Percentiles rank a stretch among this genome's conserved stretches.
These are phyloP conservation scores for Apodospora peruviana DNA, from an alignment of 495 filamentous ascomycete genomes.

Conservation along the genomic window DNA sequence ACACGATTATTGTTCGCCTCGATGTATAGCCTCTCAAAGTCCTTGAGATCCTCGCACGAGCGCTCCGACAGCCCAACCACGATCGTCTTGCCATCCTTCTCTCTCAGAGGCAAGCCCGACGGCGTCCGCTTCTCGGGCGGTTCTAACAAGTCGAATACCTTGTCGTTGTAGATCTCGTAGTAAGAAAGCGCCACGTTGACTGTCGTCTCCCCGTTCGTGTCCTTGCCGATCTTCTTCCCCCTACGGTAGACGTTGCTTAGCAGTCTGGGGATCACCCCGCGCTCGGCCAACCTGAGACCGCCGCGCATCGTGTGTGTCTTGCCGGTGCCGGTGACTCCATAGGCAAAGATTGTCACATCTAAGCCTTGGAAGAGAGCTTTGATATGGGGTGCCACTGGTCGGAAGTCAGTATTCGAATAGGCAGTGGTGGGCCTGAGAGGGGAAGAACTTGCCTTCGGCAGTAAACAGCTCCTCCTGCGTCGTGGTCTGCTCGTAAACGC, in stretches of 20 bases:
- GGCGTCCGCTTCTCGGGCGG: conserved; percentile 82
- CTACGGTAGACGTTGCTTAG: conserved; percentile 82
- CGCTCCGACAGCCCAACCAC: conserved; percentile 89
- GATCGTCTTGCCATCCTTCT: conserved; percentile 85
- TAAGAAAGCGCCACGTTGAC: conserved; percentile 83
- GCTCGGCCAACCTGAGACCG: conserved; percentile 78
- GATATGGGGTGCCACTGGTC: conserved; percentile 52
- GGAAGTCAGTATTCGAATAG: conserved; percentile 14
- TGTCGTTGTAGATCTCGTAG: conserved; percentile 98
- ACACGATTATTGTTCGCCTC: conserved; percentile 90
- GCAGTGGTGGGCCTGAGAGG: background rate
- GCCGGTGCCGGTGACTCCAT: conserved; percentile 91
- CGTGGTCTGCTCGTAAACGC: conserved; percentile 75
- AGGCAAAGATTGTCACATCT: conserved; percentile 92
- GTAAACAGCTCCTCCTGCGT: conserved; percentile 85
- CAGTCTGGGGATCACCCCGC: conserved; percentile 86
- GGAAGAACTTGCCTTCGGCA: conserved; percentile 61
- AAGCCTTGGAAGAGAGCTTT: conserved; percentile 92
- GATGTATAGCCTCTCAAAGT: conserved; percentile 89
- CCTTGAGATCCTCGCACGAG: conserved; percentile 77
- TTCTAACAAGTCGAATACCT: conserved; percentile 90
- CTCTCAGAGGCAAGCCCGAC: conserved; percentile 77
- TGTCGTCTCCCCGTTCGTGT: conserved; percentile 64
- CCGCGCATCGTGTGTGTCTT: conserved; percentile 99
- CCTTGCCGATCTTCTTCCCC: conserved; percentile 81